Evolutionary conservation across 768 basidiomycete species (phyloP), one percentile per base, ranked within the genome.

Genomic region (Trametes sanguinea): DNA sequence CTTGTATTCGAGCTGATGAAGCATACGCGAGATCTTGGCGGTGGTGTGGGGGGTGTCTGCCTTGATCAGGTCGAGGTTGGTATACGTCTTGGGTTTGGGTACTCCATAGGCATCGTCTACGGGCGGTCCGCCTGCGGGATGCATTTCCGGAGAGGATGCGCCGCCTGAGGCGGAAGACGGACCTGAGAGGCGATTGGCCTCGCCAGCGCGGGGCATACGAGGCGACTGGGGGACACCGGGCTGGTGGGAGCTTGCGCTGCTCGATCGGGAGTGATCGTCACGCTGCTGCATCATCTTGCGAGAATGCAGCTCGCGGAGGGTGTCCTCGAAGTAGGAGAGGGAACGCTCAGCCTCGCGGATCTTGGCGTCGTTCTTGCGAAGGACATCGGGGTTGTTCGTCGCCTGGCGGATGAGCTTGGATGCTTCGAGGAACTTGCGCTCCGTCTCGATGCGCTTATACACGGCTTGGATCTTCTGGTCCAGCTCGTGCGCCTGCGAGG

Each of bases 1-100:
- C 78, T 99, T 99, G 85, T 98, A 99, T 76, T 98, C 95, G 64
- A 99, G 88, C 76, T 98, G 95, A 76, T 98, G 95, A 52, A 98
- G 85, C 95, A 98, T 98, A 68, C 86, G 86, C 44, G 94, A 92
- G 73, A 99, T 98, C 80, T 96, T 98, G 67, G 92, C 89, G 2
- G 95, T 90, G 17, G 94, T 95, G 72, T 96, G 86, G 14, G 96
- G 95, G 47, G 95, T 95, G 78, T 99, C 97, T 65, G 95, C 95
- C 77, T 95, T 95, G 76, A 97, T 94, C 64, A 99, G 80, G 80
- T 99, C 97, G 64, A 95, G 81, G 69, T 93, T 94, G 65, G 86
- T 85, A 72, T 90, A 91, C 60, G 85, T 84, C 76, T 88, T 90
- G 63, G 75, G 76, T 71, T 81, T 83, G 37, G 84, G 76, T 50